A percentile compares a stretch with the other conserved stretches of the same genome.
These are phyloP conservation scores for Phytopythium litorale DNA, from an alignment of 352 stramenopile species.

Conservation along the genomic window DNA sequence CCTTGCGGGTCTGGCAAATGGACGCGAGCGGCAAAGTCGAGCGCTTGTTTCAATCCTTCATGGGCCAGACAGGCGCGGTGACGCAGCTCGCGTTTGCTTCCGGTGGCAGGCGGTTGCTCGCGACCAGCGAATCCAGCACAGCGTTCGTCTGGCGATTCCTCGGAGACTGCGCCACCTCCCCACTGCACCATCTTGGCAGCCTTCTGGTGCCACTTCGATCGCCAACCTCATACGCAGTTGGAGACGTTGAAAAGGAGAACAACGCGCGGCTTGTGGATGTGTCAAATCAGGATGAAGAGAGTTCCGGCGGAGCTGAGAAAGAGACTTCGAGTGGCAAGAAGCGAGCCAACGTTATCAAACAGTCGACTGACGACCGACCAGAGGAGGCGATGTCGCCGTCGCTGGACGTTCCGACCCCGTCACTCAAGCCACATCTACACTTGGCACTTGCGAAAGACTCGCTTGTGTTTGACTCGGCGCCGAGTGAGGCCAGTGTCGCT, in stretches of 20 bases:
- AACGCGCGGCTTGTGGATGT: neutral
- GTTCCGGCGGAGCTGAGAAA: neutral
- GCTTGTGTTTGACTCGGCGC: constrained; percentile 12
- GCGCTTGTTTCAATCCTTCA: constrained; percentile 58
- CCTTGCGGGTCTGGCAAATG: constrained; percentile 61
- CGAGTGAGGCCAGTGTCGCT: neutral
- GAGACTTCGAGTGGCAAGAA: neutral
- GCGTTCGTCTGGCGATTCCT: constrained; percentile 63
- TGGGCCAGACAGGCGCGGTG: constrained; percentile 35
- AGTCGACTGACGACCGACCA: neutral
- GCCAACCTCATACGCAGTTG: no score
- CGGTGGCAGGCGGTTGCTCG: constrained; percentile 35
- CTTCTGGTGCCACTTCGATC: neutral
- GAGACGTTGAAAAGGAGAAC: constrained; percentile 3
- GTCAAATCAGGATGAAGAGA: neutral
- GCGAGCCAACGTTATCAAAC: neutral
- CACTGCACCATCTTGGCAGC: neutral
- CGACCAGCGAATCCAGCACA: constrained; percentile 35
- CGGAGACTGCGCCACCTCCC: constrained; percentile 18
- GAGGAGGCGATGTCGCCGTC: constrained; percentile 14
- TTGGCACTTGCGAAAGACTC: constrained; percentile 33
- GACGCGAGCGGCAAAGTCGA: constrained; percentile 38
- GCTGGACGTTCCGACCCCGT: constrained; percentile 12
- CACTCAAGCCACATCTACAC: constrained; percentile 29
- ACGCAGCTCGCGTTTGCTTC: constrained; percentile 35